Conservation (phyloP, 2,329 filamentous ascomycete genomes). For the Fusarium albidum region DNA sequence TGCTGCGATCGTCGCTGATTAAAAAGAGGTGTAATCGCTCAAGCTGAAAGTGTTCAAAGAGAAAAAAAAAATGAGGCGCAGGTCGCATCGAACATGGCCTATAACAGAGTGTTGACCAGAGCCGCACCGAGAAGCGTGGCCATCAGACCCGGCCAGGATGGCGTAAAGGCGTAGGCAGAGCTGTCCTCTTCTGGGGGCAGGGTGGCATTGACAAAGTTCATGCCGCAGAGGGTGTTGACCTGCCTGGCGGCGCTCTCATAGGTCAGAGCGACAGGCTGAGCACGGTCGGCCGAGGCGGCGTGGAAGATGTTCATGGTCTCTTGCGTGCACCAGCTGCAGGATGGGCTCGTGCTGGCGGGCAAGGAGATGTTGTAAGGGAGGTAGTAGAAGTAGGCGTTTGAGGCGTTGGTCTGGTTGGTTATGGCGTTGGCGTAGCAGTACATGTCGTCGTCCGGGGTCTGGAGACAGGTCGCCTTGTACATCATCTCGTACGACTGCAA, state of each 20-base stretch:
- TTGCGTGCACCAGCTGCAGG: slow-evolving; percentile 78
- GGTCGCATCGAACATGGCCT: not conserved
- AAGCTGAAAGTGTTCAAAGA: slow-evolving; percentile 1
- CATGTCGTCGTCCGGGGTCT: slow-evolving; percentile 67
- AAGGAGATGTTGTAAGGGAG: slow-evolving; percentile 80
- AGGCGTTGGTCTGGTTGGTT: slow-evolving; percentile 74
- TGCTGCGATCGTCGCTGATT: slow-evolving; percentile 26
- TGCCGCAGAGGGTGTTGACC: slow-evolving; percentile 73
- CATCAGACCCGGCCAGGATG: slow-evolving; percentile 29
- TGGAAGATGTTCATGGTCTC: slow-evolving; percentile 86
- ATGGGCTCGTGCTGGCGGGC: slow-evolving; percentile 72
- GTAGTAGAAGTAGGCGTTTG: slow-evolving; percentile 84
- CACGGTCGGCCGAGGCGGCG: slow-evolving; percentile 69
- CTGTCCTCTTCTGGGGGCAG: slow-evolving; percentile 49
- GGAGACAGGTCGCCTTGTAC: slow-evolving; percentile 83
- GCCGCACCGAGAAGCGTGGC: slow-evolving; percentile 25
- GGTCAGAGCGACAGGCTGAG: slow-evolving; percentile 70
- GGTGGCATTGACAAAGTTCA: slow-evolving; percentile 64
- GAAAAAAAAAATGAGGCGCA: not conserved
- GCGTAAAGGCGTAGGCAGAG: slow-evolving; percentile 15
- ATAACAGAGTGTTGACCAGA: slow-evolving; percentile 32
- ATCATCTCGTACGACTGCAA: slow-evolving; percentile 80
- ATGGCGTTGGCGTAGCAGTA: slow-evolving; percentile 89
- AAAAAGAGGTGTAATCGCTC: slow-evolving; percentile 16
- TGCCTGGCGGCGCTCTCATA: slow-evolving; percentile 77